Conservation (phyloP, 352 stramenopile species). For the Globisporangium okanoganense region DNA sequence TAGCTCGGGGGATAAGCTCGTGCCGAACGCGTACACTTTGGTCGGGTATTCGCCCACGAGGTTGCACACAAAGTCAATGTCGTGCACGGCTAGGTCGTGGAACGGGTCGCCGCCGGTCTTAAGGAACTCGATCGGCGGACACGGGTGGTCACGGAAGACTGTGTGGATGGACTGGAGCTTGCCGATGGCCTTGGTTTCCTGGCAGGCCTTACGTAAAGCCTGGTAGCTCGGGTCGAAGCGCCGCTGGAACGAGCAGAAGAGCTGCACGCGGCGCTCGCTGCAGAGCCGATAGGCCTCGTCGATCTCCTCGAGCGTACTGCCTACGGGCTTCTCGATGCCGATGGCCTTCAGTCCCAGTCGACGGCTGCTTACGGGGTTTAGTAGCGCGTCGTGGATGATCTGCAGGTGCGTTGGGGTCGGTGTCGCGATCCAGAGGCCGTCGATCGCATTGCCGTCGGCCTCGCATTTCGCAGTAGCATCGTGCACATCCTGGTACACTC, state of each 20-base stretch:
- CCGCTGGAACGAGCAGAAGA: conserved; percentile 91
- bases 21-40: conserved; percentile 83
- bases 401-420: conserved; percentile 66
- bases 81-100: conserved; percentile 88
- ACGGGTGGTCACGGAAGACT: conserved; percentile 89
- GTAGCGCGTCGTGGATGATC: conserved; percentile 35
- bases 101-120: conserved; percentile 87
- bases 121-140: conserved; percentile 85
- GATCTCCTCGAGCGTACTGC: conserved; percentile 48
- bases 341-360: conserved; percentile 33
- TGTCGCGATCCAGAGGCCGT: conserved; percentile 75
- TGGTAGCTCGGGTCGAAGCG: conserved; percentile 90
- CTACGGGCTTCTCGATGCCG: conserved; percentile 76
- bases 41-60: conserved; percentile 71
- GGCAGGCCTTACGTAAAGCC: conserved; percentile 36
- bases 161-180: conserved; percentile 79
- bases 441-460: conserved; percentile 19
- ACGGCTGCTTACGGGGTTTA: conserved; percentile 12
- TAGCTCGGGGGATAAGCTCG: conserved; percentile 69
- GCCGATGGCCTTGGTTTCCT: conserved; percentile 50
- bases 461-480: conserved; percentile 24
- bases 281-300: conserved; percentile 57
- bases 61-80: conserved; percentile 90
- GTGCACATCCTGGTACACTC: conserved; percentile 32
- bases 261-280: conserved; percentile 39